Conservation (phyloP, 257 asterid genomes). For the Rauvolfia tetraphylla region DNA sequence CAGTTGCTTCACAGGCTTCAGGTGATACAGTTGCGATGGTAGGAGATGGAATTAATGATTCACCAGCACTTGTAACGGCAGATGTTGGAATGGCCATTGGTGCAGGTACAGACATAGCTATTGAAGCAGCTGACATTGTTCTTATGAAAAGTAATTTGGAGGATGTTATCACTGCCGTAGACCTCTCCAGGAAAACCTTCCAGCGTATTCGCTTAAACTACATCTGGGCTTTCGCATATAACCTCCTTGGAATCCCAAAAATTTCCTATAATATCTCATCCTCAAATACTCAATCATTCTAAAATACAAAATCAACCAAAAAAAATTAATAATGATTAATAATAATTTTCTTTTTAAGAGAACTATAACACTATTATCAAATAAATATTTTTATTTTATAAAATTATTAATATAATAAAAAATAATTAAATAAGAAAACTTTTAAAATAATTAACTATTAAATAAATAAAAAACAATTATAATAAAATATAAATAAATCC, state of each 20-base stretch:
- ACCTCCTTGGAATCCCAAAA: slow-evolving; percentile 64
- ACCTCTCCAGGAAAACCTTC: slow-evolving; percentile 72
- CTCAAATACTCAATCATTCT: too few relatives aligned
- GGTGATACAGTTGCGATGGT: slow-evolving; percentile 81
- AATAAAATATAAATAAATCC: too few relatives aligned
- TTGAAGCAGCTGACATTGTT: slow-evolving; percentile 88
- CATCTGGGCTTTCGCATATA: slow-evolving; percentile 78
- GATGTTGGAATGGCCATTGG: slow-evolving; percentile 88
- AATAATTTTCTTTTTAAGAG: too few relatives aligned
- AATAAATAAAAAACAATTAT: too few relatives aligned
- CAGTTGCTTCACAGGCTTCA: slow-evolving; percentile 39
- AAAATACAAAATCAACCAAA: too few relatives aligned
- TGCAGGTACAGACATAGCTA: slow-evolving; percentile 84
- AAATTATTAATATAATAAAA: too few relatives aligned
- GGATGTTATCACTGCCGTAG: slow-evolving; percentile 79
- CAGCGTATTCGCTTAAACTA: slow-evolving; percentile 63
- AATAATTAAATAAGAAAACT: too few relatives aligned
- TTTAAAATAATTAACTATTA: too few relatives aligned
- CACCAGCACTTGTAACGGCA: slow-evolving; percentile 88
- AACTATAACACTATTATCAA: too few relatives aligned
- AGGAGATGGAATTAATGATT: slow-evolving; percentile 86
- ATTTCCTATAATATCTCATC: too few relatives aligned
- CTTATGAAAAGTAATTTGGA: slow-evolving; percentile 83
- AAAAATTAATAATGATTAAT: too few relatives aligned
- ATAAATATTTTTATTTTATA: too few relatives aligned